Conservation (phyloP, 345 rosid genomes). For the Citrus hindsii region DNA sequence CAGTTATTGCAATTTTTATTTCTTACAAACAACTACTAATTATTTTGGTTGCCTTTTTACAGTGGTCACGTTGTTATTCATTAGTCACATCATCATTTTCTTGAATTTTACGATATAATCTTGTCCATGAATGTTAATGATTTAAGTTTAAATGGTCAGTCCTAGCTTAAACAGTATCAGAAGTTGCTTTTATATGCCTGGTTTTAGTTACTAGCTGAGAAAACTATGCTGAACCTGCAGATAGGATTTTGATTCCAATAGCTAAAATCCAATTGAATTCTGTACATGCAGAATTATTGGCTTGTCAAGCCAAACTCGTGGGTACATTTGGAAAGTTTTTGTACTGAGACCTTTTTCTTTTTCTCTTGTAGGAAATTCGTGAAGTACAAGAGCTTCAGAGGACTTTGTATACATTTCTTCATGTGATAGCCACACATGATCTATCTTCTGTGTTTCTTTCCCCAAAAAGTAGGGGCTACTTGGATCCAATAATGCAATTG, state of each 20-base stretch:
- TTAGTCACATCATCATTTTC: neutral
- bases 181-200: neutral
- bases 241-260: neutral
- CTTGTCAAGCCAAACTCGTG: neutral
- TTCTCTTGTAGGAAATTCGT: slow-evolving; percentile 61
- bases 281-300: neutral
- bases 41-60: neutral
- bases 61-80: neutral
- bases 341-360: neutral
- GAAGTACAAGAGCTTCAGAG: slow-evolving; percentile 90
- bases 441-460: slow-evolving; percentile 82
- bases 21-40: neutral
- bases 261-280: neutral
- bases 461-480: slow-evolving; percentile 49
- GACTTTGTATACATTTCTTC: slow-evolving; percentile 77
- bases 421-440: slow-evolving; percentile 77
- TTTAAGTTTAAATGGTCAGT: neutral
- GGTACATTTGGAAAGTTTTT: neutral
- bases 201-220: neutral
- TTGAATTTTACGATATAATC: neutral
- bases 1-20: neutral
- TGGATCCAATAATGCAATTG: slow-evolving; percentile 65
- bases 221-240: neutral
- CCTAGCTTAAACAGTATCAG: neutral
- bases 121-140: neutral